Evolutionary conservation across 1,284 basidiomycete species (phyloP).

Genomic region (Ustilago curta): DNA sequence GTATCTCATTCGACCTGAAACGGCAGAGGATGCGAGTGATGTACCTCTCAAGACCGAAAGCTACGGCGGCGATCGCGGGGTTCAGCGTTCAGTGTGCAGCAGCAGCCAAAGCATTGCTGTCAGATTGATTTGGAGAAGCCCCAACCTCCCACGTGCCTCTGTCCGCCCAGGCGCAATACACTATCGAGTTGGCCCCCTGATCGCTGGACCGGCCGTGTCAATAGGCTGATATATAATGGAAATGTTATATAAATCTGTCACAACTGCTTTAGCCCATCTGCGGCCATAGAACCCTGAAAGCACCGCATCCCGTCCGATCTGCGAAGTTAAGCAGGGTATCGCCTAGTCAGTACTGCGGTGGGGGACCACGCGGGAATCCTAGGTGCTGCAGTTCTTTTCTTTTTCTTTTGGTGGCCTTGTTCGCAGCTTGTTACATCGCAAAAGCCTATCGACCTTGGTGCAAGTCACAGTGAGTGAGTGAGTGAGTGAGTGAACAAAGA

Average conservation of each 20-base stretch:
- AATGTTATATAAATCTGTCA: too few species aligned
- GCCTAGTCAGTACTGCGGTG: constrained; percentile 85
- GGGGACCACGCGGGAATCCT: constrained; percentile 86
- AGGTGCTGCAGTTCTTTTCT: constrained; percentile 78
- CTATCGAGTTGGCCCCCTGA: too few species aligned
- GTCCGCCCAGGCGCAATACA: too few species aligned
- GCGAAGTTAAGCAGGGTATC: constrained; percentile 83
- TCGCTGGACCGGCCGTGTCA: too few species aligned
- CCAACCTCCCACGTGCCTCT: too few species aligned
- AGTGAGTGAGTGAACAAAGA: neutral
- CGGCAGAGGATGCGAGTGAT: constrained; percentile 43
- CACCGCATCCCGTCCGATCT: constrained; percentile 84
- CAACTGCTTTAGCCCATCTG: constrained; percentile 71
- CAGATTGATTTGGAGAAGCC: too few species aligned
- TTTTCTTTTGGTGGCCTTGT: too few species aligned
- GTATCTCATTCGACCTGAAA: constrained; percentile 18
- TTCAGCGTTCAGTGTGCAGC: too few species aligned
- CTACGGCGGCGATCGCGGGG: too few species aligned
- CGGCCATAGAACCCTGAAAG: constrained; percentile 83
- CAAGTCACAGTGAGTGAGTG: neutral
- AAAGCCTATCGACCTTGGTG: neutral
- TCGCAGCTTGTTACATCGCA: neutral
- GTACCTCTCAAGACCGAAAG: too few species aligned
- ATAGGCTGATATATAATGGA: too few species aligned
- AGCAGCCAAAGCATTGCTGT: too few species aligned